These are phyloP conservation scores for Tilletia indica DNA, from an alignment of 1,284 basidiomycete genomes.

Conservation along the genomic window DNA sequence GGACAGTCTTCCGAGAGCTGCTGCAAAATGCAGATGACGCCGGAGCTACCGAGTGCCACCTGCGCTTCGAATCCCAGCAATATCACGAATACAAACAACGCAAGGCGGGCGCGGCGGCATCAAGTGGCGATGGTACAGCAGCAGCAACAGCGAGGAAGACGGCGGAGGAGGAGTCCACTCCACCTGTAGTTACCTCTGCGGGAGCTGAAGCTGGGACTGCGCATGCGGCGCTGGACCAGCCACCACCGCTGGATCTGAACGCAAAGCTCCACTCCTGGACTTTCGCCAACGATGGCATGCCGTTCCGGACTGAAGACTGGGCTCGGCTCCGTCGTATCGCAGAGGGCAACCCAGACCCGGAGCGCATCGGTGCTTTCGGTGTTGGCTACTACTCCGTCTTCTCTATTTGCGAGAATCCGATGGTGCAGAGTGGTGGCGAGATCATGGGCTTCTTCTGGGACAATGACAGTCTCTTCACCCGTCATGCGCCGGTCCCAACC, in stretches of 20 bases:
- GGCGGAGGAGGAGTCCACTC: neutral
- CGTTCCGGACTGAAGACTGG: slow-evolving; percentile 54
- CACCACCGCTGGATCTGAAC: slow-evolving; percentile 52
- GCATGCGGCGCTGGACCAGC: slow-evolving; percentile 19
- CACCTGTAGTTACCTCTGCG: neutral
- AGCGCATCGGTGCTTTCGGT: slow-evolving; percentile 60
- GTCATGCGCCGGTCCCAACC: slow-evolving; percentile 28
- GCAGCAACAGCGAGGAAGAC: neutral
- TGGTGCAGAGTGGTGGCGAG: slow-evolving; percentile 81
- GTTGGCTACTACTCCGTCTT: slow-evolving; percentile 62
- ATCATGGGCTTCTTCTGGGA: slow-evolving; percentile 96
- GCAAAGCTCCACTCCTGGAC: slow-evolving; percentile 59
- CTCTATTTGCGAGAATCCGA: slow-evolving; percentile 72
- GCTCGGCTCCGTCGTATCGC: slow-evolving; percentile 54
- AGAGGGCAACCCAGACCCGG: slow-evolving; percentile 62
- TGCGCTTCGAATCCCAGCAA: slow-evolving; percentile 42
- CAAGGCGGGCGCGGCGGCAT: slow-evolving; percentile 1
- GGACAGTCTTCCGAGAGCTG: slow-evolving; percentile 78
- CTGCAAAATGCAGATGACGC: slow-evolving; percentile 96
- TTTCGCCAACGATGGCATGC: slow-evolving; percentile 76
- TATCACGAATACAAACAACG: slow-evolving; percentile 14
- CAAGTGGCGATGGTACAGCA: neutral
- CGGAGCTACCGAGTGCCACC: slow-evolving; percentile 61
- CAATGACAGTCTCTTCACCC: slow-evolving; percentile 49
- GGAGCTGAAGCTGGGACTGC: neutral